phyloP scores from a whole-genome alignment of 2,329 filamentous ascomycete genomes.

The Juglanconis oblonga region DNA sequence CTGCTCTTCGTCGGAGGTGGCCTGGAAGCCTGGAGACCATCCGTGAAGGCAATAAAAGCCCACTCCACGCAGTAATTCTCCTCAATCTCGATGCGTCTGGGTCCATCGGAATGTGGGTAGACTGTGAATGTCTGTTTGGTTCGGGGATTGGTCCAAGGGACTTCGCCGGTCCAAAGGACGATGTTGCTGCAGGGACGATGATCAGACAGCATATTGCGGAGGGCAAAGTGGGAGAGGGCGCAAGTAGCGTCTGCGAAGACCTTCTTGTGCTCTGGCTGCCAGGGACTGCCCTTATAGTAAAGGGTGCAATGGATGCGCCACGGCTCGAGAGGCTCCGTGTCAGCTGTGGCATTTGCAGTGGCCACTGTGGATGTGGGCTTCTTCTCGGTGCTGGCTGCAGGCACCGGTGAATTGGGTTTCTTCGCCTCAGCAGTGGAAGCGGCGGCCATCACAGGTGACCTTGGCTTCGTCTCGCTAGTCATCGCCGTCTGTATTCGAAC shows the following conservation, averaged over 20 bases:
- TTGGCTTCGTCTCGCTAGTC: background rate
- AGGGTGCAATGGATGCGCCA: constrained; percentile 3
- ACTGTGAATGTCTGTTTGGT: constrained; percentile 12
- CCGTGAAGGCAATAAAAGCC: constrained; percentile 15
- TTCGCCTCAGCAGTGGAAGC: too few relatives aligned
- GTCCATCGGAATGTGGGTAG: constrained; percentile 7
- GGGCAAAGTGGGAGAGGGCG: constrained; percentile 11
- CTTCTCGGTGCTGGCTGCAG: background rate
- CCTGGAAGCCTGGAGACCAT: background rate
- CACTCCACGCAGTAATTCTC: constrained; percentile 6
- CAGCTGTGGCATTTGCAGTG: background rate
- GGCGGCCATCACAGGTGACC: background rate
- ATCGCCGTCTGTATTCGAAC: background rate
- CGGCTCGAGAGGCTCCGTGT: background rate
- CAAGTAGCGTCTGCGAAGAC: constrained; percentile 1
- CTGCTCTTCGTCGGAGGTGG: background rate
- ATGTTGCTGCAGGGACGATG: constrained; percentile 1
- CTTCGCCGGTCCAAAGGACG: constrained; percentile 11
- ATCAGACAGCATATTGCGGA: background rate
- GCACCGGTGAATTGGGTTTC: background rate
- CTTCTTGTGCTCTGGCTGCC: constrained; percentile 1
- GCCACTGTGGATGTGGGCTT: background rate
- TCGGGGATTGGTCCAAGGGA: background rate
- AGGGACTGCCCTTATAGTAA: constrained; percentile 9
- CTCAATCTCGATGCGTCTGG: background rate